Evolutionary conservation across 495 filamentous ascomycete genomes (phyloP).

Genomic region (Neurospora sp.): DNA sequence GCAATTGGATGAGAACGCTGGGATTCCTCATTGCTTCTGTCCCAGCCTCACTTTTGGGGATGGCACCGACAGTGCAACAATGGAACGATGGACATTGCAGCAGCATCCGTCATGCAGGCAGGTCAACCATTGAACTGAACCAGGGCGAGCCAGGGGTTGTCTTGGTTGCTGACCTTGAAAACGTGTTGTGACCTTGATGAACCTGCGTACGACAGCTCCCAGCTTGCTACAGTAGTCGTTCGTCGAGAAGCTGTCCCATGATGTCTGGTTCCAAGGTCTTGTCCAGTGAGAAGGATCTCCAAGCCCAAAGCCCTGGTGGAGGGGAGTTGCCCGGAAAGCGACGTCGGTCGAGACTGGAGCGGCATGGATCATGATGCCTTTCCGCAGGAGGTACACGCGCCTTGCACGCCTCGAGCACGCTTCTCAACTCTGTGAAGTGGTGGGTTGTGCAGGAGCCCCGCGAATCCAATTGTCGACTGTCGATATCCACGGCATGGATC

Average conservation of each 20-base stretch:
- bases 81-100: constrained; percentile 6
- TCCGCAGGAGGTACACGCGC: not conserved
- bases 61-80: not conserved
- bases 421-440: not conserved
- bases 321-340: not conserved
- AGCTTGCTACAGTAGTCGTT: not conserved
- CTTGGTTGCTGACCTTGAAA: constrained; percentile 7
- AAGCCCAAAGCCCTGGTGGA: not conserved
- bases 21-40: not conserved
- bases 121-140: constrained; percentile 8
- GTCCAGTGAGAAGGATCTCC: not conserved
- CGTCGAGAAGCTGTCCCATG: not conserved
- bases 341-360: not conserved
- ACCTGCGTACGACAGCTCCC: not conserved
- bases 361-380: not conserved
- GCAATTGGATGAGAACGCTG: constrained; percentile 9
- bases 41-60: constrained; percentile 15
- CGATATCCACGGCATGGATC: not conserved
- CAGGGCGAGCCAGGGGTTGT: not conserved
- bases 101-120: constrained; percentile 9
- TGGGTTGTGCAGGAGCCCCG: not conserved
- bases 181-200: not conserved
- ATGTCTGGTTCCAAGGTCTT: not conserved
- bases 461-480: not conserved
- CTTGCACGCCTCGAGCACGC: too few species aligned